These are phyloP conservation scores for Hyphodiscus sp. DNA, from an alignment of 2,329 filamentous ascomycete species.

Conservation along the genomic window DNA sequence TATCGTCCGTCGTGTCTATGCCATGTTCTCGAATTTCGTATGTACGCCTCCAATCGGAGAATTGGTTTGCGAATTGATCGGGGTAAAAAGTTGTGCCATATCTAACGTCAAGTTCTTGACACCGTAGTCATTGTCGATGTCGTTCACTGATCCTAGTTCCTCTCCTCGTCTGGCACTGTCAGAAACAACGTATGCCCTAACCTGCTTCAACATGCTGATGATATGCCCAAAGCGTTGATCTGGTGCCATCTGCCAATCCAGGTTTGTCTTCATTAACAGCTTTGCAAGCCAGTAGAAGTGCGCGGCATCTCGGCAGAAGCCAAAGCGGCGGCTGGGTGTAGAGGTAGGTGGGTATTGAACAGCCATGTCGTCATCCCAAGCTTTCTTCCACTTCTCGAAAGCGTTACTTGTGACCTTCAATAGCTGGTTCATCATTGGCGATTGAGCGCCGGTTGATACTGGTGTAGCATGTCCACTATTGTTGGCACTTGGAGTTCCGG, in stretches of 20 bases:
- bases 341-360: slow-evolving; percentile 55
- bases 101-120: slow-evolving; percentile 58
- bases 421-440: slow-evolving; percentile 38
- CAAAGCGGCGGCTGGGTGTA: slow-evolving; percentile 52
- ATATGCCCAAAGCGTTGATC: slow-evolving; percentile 55
- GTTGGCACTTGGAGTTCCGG: slow-evolving; percentile 38
- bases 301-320: slow-evolving; percentile 65
- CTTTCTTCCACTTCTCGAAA: slow-evolving; percentile 65
- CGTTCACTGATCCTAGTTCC: slow-evolving; percentile 60
- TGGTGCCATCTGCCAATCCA: slow-evolving; percentile 48
- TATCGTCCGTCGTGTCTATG: slow-evolving; percentile 15
- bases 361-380: slow-evolving; percentile 65
- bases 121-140: slow-evolving; percentile 62
- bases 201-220: slow-evolving; percentile 53
- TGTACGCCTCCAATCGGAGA: slow-evolving; percentile 29
- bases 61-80: slow-evolving; percentile 41
- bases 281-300: slow-evolving; percentile 70
- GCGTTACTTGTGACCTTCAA: slow-evolving; percentile 45
- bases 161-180: slow-evolving; percentile 61
- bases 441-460: slow-evolving; percentile 31
- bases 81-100: slow-evolving; percentile 65
- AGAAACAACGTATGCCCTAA: slow-evolving; percentile 53
- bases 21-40: slow-evolving; percentile 22
- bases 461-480: slow-evolving; percentile 43
- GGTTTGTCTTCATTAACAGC: slow-evolving; percentile 52